Evolutionary conservation across 108 stramenopile species (phyloP).

Genomic region (Nannochloropsis salina): DNA sequence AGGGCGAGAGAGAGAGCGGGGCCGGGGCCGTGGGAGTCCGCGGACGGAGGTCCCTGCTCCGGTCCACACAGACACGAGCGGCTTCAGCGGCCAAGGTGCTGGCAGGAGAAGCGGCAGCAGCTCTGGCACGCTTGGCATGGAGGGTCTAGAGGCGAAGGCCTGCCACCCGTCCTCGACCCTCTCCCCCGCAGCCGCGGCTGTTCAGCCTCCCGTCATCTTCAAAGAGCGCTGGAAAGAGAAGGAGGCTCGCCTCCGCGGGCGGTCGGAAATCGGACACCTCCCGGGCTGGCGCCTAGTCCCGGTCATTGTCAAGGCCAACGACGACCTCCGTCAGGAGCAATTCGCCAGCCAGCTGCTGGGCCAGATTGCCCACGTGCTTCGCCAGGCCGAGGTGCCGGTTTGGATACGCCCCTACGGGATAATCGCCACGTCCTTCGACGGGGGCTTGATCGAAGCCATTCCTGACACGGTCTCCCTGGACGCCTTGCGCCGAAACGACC

Average conservation of each 20-base stretch:
- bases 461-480: slow-evolving; percentile 88
- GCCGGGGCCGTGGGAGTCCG: background rate
- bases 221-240: slow-evolving; percentile 89
- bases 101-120: background rate
- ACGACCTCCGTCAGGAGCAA: slow-evolving; percentile 54
- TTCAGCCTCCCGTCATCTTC: slow-evolving; percentile 56
- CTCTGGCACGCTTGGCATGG: background rate
- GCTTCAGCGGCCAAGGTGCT: background rate
- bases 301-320: slow-evolving; percentile 53
- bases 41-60: too few relatives aligned
- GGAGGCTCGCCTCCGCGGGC: slow-evolving; percentile 69
- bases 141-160: background rate
- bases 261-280: slow-evolving; percentile 61
- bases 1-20: background rate
- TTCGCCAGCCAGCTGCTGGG: slow-evolving; percentile 42
- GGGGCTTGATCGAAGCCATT: slow-evolving; percentile 91
- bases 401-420: slow-evolving; percentile 52
- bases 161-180: background rate
- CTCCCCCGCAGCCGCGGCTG: background rate
- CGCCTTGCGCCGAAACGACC: slow-evolving; percentile 77
- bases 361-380: slow-evolving; percentile 39
- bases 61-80: background rate
- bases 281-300: slow-evolving; percentile 48
- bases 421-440: slow-evolving; percentile 53
- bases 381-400: slow-evolving; percentile 28